phyloP scores from a whole-genome alignment of 2,329 filamentous ascomycete genomes.

The Botrytis medusae region DNA sequence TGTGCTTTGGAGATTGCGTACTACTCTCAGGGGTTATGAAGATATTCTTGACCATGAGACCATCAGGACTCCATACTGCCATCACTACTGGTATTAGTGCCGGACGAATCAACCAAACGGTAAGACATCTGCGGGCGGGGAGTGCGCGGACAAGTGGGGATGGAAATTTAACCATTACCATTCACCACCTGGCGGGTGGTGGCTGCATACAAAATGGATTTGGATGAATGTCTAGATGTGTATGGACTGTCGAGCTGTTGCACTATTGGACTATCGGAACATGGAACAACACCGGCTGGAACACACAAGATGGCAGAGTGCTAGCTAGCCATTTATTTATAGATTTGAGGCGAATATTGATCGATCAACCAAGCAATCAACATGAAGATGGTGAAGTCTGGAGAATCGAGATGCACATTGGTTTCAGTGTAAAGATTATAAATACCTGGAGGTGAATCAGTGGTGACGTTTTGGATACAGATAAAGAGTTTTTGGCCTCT shows the following conservation, averaged over 20 bases:
- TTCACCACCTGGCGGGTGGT: not conserved
- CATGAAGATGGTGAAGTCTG: not conserved
- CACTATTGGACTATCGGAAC: not conserved
- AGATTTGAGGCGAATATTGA: not conserved
- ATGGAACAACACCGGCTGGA: not conserved
- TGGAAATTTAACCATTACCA: not conserved
- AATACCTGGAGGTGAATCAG: not conserved
- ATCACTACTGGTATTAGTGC: not conserved
- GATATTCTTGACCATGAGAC: not conserved
- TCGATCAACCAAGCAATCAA: too few relatives aligned
- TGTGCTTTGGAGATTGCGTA: not conserved
- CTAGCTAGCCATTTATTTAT: not conserved
- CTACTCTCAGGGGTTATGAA: not conserved
- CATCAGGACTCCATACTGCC: not conserved
- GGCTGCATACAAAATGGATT: not conserved
- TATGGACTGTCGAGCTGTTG: too few relatives aligned
- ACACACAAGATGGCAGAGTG: not conserved
- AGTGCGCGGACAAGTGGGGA: conserved; percentile 1
- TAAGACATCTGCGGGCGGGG: not conserved
- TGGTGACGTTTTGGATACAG: not conserved
- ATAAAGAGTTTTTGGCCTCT: not conserved
- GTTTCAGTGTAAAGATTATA: too few relatives aligned
- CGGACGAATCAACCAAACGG: not conserved
- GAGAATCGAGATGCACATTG: not conserved
- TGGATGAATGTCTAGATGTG: not conserved